Evolutionary conservation across 495 filamentous ascomycete species (phyloP).

Genomic region (Trichoderma virens): DNA sequence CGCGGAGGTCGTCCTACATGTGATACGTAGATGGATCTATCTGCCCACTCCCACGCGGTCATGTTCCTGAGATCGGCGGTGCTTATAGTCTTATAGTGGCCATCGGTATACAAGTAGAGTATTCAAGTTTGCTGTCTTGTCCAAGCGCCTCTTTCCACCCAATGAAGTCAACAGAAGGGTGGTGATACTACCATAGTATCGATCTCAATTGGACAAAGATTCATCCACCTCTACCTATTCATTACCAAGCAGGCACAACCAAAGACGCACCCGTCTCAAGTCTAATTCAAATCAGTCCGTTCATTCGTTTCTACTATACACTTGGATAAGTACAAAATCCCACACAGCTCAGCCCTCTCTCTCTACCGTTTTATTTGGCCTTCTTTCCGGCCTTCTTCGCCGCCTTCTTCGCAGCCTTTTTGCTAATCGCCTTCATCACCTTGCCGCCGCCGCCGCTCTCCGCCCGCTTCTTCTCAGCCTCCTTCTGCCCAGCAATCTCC

Average conservation of each 20-base stretch:
- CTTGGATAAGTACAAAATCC: not conserved
- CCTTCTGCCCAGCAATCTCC: conserved; percentile 24
- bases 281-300: not conserved
- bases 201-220: not conserved
- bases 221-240: no score
- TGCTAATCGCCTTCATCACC: conserved; percentile 11
- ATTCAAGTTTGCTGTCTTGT: no score
- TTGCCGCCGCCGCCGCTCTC: conserved; percentile 14
- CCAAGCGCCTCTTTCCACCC: no score
- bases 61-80: no score
- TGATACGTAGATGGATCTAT: no score
- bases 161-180: no score
- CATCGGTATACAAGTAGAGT: no score
- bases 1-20: no score
- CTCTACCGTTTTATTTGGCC: conserved; percentile 4
- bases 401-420: conserved; percentile 16
- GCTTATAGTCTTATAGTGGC: no score
- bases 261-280: not conserved
- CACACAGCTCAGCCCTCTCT: not conserved
- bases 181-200: not conserved
- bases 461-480: conserved; percentile 18
- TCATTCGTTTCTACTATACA: not conserved
- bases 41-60: no score
- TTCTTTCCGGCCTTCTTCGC: conserved; percentile 26
- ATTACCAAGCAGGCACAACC: not conserved